Percentiles rank a stretch among this genome's conserved stretches.
These are phyloP conservation scores for Penicillium olsonii DNA, from an alignment of 2,329 filamentous ascomycete genomes.

Conservation along the genomic window DNA sequence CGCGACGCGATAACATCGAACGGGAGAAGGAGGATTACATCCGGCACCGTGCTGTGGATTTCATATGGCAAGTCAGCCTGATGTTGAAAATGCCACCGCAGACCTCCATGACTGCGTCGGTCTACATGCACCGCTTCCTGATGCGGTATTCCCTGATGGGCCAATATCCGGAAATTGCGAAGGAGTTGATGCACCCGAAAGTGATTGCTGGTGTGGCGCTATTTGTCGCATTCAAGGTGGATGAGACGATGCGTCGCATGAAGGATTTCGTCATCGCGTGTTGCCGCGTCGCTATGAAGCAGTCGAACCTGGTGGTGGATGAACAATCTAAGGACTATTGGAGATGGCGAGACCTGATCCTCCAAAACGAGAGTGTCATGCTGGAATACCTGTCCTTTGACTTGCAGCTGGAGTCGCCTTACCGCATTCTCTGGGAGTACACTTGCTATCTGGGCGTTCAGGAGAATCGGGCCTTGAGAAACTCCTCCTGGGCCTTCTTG, in stretches of 20 bases:
- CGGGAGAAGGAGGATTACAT: conserved; percentile 75
- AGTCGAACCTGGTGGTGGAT: conserved; percentile 83
- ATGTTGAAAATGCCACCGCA: conserved; percentile 30
- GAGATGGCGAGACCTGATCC: conserved; percentile 93
- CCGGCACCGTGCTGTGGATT: conserved; percentile 90
- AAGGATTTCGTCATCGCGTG: conserved; percentile 92
- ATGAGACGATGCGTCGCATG: conserved; percentile 95
- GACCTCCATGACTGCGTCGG: conserved; percentile 85
- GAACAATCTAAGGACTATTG: conserved; percentile 98
- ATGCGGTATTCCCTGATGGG: conserved; percentile 78
- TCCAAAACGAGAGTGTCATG: conserved; percentile 89
- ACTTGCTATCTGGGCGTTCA: conserved; percentile 72
- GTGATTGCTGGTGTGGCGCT: conserved; percentile 88
- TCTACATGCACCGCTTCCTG: conserved; percentile 95
- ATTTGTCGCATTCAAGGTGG: conserved; percentile 94
- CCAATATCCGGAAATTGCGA: conserved; percentile 63
- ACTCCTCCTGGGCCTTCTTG: conserved; percentile 89
- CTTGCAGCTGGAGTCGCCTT: conserved; percentile 84
- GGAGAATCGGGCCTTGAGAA: conserved; percentile 78
- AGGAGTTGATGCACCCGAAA: conserved; percentile 79
- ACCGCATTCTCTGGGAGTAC: conserved; percentile 79
- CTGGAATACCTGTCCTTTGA: conserved; percentile 93
- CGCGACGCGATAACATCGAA: conserved; percentile 77
- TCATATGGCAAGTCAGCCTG: conserved; percentile 87
- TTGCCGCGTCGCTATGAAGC: conserved; percentile 92